These are phyloP conservation scores for Coemansia sp. DNA, from an alignment of 192 early-diverging fungal genomes.

Conservation along the genomic window DNA sequence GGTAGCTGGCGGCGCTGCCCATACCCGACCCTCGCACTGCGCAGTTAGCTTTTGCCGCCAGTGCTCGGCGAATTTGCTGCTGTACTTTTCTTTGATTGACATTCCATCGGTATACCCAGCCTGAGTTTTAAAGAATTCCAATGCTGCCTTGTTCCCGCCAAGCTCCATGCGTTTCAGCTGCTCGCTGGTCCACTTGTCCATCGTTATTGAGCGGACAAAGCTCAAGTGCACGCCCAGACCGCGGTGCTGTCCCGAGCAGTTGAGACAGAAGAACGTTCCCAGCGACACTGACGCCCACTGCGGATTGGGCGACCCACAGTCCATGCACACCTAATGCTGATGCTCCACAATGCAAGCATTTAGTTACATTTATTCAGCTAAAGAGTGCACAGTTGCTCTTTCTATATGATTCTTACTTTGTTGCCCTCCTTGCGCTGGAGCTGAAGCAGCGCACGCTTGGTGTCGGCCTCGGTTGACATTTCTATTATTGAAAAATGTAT, in stretches of 20 bases:
- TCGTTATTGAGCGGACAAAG: constrained; percentile 98
- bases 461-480: constrained; percentile 33
- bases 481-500: not conserved
- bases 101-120: constrained; percentile 73
- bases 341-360: not conserved
- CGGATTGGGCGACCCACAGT: constrained; percentile 82
- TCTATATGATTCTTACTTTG: constrained; percentile 22
- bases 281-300: constrained; percentile 92
- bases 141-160: constrained; percentile 87
- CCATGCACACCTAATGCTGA: constrained; percentile 67
- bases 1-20: constrained; percentile 36
- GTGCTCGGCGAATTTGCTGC: constrained; percentile 75
- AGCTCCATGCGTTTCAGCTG: constrained; percentile 92
- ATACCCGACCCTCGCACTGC: constrained; percentile 62
- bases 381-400: not conserved
- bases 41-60: constrained; percentile 89
- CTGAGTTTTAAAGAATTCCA: constrained; percentile 81
- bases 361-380: too few relatives aligned
- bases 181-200: constrained; percentile 97
- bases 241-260: constrained; percentile 90
- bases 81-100: constrained; percentile 85
- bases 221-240: constrained; percentile 77
- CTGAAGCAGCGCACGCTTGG: constrained; percentile 38
- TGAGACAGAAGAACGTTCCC: constrained; percentile 94
- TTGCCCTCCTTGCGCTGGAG: constrained; percentile 46